Percentiles rank a stretch among this genome's conserved stretches.
These are phyloP conservation scores for Helianthus annuus DNA, from an alignment of 129 eudicot species.

Conservation along the genomic window DNA sequence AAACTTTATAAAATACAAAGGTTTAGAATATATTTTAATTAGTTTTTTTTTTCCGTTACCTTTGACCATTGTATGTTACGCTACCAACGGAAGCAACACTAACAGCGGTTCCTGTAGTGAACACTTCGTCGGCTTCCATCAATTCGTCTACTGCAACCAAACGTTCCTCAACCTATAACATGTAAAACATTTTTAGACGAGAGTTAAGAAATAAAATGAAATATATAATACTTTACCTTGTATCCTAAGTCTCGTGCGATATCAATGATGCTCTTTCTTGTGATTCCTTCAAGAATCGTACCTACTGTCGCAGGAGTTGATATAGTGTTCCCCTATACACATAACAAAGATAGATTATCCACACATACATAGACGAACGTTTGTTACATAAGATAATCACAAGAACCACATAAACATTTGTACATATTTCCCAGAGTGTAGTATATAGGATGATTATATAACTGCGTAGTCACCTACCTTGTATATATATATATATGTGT, in stretches of 20 bases:
- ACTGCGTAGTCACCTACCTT: background rate
- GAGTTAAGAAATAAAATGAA: background rate
- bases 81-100: constrained; percentile 84
- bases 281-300: constrained; percentile 79
- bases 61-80: constrained; percentile 56
- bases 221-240: constrained; percentile 35
- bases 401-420: background rate
- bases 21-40: background rate
- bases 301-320: constrained; percentile 70
- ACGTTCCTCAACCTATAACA: constrained; percentile 73
- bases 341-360: background rate
- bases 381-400: background rate
- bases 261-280: constrained; percentile 80
- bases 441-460: background rate
- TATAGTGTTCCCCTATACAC: constrained; percentile 54
- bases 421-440: background rate
- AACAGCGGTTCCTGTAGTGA: constrained; percentile 87
- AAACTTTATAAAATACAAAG: background rate
- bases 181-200: background rate
- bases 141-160: constrained; percentile 53
- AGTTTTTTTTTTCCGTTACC: constrained; percentile 38
- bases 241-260: constrained; percentile 69
- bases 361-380: background rate
- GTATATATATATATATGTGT: background rate
- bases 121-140: constrained; percentile 80